phyloP scores from a whole-genome alignment of 139 green algal species.

The Tetraselmis striata region DNA sequence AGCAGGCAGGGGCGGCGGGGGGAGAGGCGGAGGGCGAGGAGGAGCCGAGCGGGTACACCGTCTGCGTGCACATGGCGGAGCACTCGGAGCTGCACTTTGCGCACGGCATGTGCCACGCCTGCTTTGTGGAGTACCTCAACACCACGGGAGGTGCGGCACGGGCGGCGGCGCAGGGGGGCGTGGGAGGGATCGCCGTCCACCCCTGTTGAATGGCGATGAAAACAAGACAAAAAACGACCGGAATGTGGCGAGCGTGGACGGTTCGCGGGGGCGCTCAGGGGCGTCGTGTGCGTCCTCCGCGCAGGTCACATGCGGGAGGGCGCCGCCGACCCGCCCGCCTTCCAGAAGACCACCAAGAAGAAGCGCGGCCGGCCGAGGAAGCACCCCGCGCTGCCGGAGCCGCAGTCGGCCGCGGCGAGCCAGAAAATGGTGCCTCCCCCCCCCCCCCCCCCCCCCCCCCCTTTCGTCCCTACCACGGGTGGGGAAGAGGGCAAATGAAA shows the following conservation, averaged over 20 bases:
- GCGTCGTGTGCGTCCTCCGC: too few relatives aligned
- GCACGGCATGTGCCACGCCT: slow-evolving; percentile 53
- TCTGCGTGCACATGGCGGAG: slow-evolving; percentile 9
- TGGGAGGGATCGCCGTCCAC: background rate
- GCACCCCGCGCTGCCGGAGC: background rate
- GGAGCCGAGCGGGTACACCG: background rate
- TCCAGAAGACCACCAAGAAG: slow-evolving; percentile 15
- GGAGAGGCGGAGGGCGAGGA: slow-evolving; percentile 8
- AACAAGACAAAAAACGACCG: too few relatives aligned
- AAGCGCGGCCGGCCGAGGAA: background rate
- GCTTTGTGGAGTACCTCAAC: slow-evolving; percentile 28
- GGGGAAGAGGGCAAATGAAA: slow-evolving; percentile 9
- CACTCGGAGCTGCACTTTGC: slow-evolving; percentile 35
- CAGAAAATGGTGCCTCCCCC: too few relatives aligned
- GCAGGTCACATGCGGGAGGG: slow-evolving; percentile 44
- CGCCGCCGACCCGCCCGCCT: slow-evolving; percentile 53
- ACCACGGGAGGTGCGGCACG: too few relatives aligned
- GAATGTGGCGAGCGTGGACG: slow-evolving; percentile 38
- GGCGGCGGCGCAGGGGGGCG: too few relatives aligned
- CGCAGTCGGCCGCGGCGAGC: background rate
- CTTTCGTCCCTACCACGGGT: too few relatives aligned
- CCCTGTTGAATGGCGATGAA: too few relatives aligned
- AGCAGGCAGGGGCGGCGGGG: background rate
- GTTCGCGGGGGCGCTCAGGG: slow-evolving; percentile 46
- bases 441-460: too few relatives aligned